Percentiles rank a stretch among this genome's conserved stretches.
Conservation (phyloP, 768 basidiomycete species). For the Pleurotus eryngii region DNA sequence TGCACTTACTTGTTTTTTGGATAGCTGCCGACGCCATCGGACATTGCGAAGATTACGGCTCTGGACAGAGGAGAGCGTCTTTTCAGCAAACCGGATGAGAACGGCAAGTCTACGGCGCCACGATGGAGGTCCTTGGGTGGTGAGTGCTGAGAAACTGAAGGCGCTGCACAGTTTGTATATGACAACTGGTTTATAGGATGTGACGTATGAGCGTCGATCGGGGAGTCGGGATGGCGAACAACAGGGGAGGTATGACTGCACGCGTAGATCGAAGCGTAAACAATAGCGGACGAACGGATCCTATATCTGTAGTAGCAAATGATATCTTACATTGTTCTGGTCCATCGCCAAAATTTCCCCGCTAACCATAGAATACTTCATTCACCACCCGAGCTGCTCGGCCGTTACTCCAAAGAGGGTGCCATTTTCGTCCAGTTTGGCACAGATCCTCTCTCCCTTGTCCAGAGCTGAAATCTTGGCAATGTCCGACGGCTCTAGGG, state of each 20-base stretch:
- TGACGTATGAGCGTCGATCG: too few species aligned
- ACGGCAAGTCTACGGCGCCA: constrained; percentile 37
- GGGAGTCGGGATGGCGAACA: too few species aligned
- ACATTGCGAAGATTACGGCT: constrained; percentile 39
- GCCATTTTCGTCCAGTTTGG: constrained; percentile 29
- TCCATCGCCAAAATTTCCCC: too few species aligned
- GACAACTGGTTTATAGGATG: too few species aligned
- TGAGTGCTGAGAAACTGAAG: neutral
- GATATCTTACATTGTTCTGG: too few species aligned
- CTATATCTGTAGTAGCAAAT: too few species aligned
- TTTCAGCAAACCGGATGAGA: constrained; percentile 35
- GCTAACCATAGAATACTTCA: too few species aligned
- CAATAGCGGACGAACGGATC: too few species aligned
- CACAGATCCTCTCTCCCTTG: constrained; percentile 37
- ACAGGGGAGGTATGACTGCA: too few species aligned
- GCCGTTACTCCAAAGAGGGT: constrained; percentile 34
- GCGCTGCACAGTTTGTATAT: neutral
- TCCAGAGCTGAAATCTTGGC: constrained; percentile 42
- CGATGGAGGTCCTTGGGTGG: constrained; percentile 37
- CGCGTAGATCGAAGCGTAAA: too few species aligned
- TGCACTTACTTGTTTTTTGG: neutral
- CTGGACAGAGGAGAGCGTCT: constrained; percentile 40
- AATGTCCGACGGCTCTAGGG: constrained; percentile 38
- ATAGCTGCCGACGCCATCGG: constrained; percentile 37
- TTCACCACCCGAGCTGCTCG: constrained; percentile 35